Evolutionary conservation across 2,329 filamentous ascomycete species (phyloP), one percentile per base, ranked within the genome.

Genomic region (Didymella pomorum): DNA sequence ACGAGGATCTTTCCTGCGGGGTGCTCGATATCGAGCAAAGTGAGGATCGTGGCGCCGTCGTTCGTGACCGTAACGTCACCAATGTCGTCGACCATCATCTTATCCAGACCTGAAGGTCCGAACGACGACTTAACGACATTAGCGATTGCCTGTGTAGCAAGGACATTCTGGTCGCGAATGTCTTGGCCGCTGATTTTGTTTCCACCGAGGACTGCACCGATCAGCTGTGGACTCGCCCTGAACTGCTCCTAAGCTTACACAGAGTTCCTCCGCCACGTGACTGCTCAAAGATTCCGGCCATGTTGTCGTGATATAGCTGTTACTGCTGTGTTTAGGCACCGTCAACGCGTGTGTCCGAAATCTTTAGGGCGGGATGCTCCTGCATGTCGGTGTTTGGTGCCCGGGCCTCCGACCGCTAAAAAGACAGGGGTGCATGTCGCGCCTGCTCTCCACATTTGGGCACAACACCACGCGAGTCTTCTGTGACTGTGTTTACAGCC

Each of bases 21-120:
- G 80, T 99, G 93, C 79, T 99, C 94, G 74, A 99, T 93, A 76
- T 98, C 95, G 75, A 99, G 87, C 74, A 99, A 85, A 78, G 88
- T 92, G 68, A 99, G 87, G 73, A 99, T 99, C 31, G 95, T 99
- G 54, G 95, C 95, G 75, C 95, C 95, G 79, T 99, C 95, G 80
- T 99, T 99, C 67, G 95, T 99, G 58, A 99, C 95, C 61, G 95
- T 99, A 59, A 99, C 95, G 82, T 99, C 95, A 75, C 95, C 95
- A 78, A 99, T 98, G 78, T 99, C 95, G 81, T 99, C 95, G 71
- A 99, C 95, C 95, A 99, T 98, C 95, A 99, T 99, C 87, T 99
- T 99, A 79, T 99, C 95, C 67, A 99, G 86, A 47, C 95, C 95
- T 63, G 92, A 97, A 50, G 95, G 95, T 55, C 95, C 95, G 76